Evolutionary conservation across 2,329 filamentous ascomycete species (phyloP).

Genomic region (Sporothrix humicola): DNA sequence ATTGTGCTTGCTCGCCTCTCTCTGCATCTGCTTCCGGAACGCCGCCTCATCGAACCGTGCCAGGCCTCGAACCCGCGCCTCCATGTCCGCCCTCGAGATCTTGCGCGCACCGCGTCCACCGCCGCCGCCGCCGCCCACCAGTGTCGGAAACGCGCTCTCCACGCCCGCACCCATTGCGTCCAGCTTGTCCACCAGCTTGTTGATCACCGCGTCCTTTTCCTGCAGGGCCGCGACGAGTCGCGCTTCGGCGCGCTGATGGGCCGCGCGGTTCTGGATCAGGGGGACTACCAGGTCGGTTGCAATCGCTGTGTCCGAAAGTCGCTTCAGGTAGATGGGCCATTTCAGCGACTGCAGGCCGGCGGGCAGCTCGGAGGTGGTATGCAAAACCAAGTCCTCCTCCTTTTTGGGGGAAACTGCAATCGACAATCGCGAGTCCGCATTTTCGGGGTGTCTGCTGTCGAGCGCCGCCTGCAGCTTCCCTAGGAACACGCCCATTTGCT

Average conservation of each 20-base stretch:
- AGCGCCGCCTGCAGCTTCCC: constrained; percentile 63
- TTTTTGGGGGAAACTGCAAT: too few relatives aligned
- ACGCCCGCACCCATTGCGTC: constrained; percentile 58
- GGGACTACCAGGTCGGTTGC: constrained; percentile 59
- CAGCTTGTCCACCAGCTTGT: constrained; percentile 60
- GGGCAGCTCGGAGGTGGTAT: constrained; percentile 65
- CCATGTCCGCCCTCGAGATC: constrained; percentile 52
- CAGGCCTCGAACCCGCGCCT: constrained; percentile 58
- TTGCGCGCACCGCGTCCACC: constrained; percentile 51
- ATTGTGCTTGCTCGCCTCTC: not conserved
- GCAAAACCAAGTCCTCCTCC: constrained; percentile 58
- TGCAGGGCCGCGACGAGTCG: constrained; percentile 52
- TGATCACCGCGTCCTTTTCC: constrained; percentile 60
- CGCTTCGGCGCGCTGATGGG: constrained; percentile 49
- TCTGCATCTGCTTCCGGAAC: constrained; percentile 46
- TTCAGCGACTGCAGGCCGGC: constrained; percentile 64
- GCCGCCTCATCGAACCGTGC: constrained; percentile 53
- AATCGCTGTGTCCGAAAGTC: constrained; percentile 50
- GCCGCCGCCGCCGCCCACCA: constrained; percentile 39
- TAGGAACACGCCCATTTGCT: constrained; percentile 71
- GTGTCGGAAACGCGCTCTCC: constrained; percentile 59
- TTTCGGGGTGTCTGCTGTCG: constrained; percentile 45
- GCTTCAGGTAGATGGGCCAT: constrained; percentile 68
- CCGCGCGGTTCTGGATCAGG: constrained; percentile 55
- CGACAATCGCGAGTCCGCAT: too few relatives aligned